phyloP scores from a whole-genome alignment of 768 basidiomycete species.

The Hortiboletus campestris region DNA sequence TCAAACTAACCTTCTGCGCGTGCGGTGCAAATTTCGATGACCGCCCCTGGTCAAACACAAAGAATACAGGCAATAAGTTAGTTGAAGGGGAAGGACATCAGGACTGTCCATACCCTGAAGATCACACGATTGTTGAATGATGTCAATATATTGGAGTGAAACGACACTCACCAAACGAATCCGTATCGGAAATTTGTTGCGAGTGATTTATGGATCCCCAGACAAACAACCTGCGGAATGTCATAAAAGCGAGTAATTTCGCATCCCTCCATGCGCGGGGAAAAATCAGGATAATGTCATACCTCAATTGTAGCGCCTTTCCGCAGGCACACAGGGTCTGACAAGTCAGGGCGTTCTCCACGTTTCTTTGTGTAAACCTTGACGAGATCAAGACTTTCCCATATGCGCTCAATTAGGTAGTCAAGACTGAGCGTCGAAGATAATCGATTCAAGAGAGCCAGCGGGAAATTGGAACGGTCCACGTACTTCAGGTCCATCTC shows the following conservation, averaged over 20 bases:
- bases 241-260: background rate
- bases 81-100: background rate
- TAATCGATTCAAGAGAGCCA: background rate
- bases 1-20: conserved; percentile 88
- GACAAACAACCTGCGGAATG: conserved; percentile 69
- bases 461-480: background rate
- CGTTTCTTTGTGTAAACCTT: conserved; percentile 98
- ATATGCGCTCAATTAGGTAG: conserved; percentile 73
- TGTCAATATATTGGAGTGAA: background rate
- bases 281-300: background rate
- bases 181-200: conserved; percentile 92
- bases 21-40: conserved; percentile 93
- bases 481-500: conserved; percentile 88
- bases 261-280: background rate
- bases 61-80: background rate
- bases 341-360: conserved; percentile 88
- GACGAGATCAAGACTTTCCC: conserved; percentile 76
- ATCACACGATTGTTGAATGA: conserved; percentile 3
- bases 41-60: conserved; percentile 58
- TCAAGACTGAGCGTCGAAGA: conserved; percentile 47
- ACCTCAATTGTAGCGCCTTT: conserved; percentile 94
- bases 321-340: conserved; percentile 87
- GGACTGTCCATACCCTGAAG: conserved; percentile 25
- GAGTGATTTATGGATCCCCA: conserved; percentile 88
- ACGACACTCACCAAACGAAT: conserved; percentile 74